These are phyloP conservation scores for Epichloe scottii DNA, from an alignment of 2,329 filamentous ascomycete species.

Conservation along the genomic window DNA sequence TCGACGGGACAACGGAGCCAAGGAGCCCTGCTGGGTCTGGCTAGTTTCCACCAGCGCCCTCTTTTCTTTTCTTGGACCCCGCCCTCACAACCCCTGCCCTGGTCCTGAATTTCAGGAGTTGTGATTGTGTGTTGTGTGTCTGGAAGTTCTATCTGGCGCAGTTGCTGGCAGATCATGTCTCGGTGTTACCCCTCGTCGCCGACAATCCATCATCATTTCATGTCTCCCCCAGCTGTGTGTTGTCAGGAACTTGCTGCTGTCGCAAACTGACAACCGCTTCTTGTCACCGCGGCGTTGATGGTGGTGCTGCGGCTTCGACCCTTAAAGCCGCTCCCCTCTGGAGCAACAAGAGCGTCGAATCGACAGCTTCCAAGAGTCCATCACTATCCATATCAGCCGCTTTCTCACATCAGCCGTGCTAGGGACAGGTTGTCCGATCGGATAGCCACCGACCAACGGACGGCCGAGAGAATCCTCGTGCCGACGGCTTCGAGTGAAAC, in stretches of 20 bases:
- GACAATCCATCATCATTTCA: background rate
- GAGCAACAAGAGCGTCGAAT: conserved; percentile 11
- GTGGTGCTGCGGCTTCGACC: background rate
- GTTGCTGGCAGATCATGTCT: conserved; percentile 26
- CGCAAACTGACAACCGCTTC: conserved; percentile 1
- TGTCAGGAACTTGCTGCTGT: conserved; percentile 2
- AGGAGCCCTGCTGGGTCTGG: background rate
- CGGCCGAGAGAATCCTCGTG: background rate
- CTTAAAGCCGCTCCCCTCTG: background rate
- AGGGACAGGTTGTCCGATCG: background rate
- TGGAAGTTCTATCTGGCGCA: background rate
- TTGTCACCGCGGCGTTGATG: conserved; percentile 3
- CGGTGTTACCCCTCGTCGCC: conserved; percentile 12
- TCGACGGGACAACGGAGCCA: background rate
- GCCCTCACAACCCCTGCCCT: conserved; percentile 1
- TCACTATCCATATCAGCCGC: background rate
- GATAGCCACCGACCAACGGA: conserved; percentile 2
- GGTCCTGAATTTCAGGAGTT: conserved; percentile 4
- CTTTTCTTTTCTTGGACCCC: background rate
- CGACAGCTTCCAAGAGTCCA: conserved; percentile 5
- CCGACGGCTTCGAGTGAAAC: background rate
- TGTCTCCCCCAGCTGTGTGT: background rate
- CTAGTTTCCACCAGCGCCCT: background rate
- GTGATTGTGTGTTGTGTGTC: background rate
- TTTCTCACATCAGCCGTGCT: background rate